Base-by-base conservation (phyloP, 345 rosid genomes). In the Psidium friedrichsthalianum region DNA sequence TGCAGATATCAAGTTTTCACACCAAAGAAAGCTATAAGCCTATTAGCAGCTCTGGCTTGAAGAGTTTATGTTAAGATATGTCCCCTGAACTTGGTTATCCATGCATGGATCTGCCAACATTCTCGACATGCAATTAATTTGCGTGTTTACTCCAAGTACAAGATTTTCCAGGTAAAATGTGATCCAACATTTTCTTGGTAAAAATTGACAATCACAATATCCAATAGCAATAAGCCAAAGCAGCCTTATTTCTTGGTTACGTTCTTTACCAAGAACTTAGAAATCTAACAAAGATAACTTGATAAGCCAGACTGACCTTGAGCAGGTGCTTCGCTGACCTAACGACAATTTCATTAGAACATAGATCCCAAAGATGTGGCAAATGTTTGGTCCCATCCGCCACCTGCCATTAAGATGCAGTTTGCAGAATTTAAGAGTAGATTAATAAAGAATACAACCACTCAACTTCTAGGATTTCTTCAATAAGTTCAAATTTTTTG, bases 351-450 rank as follows among this genome's bases (percentile, higher is more conserved):
- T 98, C 99, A 89, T 92, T 94, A 51, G 94, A 86, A 88, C 98
- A 95, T 87, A 98, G 98, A 91, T 96, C 98, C 98, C 97, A 94
- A 74, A 98, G 88, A 90, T 98, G 99, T 89, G 98, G 96, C 51
- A 98, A 91, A 89, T 95, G 95, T 87, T 93, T 98, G 87, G 95
- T 94, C 88, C 98, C 98, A 56, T 92, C 93, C 83, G 99, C 99
- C 82, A 98, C 92, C 99, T 98, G 89, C 76, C 56, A 87, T 5
- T 83, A 84, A 74, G 47, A 54, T 40, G 25, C 40, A 76, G 20
- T 32, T 29, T 40, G 82, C 18, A 61, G 9, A 76, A 56, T 24
- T 74, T 22, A 85, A 49, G 80, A 76, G 83, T 51, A 53, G 74
- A 55, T 29, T 25, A 85, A 27, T 78, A 58, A 57, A 40, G 40